phyloP scores from a whole-genome alignment of 169 alveolate genomes.

The Babesia ovata region DNA sequence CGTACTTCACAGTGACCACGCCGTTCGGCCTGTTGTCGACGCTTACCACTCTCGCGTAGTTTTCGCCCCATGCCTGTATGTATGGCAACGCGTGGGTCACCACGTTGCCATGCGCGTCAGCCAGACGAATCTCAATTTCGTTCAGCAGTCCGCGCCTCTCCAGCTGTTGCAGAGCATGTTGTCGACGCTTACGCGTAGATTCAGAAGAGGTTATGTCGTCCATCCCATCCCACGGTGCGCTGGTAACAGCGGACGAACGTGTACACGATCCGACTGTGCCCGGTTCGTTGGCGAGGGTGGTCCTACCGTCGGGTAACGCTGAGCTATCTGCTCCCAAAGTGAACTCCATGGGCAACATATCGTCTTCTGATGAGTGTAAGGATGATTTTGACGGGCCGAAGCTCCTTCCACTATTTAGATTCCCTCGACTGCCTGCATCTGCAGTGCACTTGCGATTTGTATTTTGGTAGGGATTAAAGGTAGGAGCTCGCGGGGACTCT shows the following conservation, averaged over 20 bases:
- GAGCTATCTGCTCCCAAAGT: neutral
- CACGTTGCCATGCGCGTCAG: constrained; percentile 51
- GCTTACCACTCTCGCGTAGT: constrained; percentile 44
- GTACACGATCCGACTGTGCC: too few species aligned
- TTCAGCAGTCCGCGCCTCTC: constrained; percentile 23
- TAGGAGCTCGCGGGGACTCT: neutral
- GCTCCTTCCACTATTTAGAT: too few species aligned
- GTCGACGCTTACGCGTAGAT: neutral
- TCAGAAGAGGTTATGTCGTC: neutral
- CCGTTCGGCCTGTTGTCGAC: constrained; percentile 36
- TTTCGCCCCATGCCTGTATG: constrained; percentile 57
- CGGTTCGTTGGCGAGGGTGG: neutral
- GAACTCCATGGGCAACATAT: neutral
- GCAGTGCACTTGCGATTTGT: neutral
- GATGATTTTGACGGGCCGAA: neutral
- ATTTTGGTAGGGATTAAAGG: too few species aligned
- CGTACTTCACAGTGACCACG: constrained; percentile 43
- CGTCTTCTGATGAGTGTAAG: neutral
- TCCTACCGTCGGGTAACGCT: too few species aligned
- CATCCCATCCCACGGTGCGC: neutral
- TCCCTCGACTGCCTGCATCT: neutral
- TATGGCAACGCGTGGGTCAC: constrained; percentile 45
- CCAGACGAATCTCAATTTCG: constrained; percentile 39
- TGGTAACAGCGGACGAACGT: neutral
- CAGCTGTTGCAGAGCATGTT: constrained; percentile 26